phyloP scores from a whole-genome alignment of 108 stramenopile genomes.

The Seminavis robusta region DNA sequence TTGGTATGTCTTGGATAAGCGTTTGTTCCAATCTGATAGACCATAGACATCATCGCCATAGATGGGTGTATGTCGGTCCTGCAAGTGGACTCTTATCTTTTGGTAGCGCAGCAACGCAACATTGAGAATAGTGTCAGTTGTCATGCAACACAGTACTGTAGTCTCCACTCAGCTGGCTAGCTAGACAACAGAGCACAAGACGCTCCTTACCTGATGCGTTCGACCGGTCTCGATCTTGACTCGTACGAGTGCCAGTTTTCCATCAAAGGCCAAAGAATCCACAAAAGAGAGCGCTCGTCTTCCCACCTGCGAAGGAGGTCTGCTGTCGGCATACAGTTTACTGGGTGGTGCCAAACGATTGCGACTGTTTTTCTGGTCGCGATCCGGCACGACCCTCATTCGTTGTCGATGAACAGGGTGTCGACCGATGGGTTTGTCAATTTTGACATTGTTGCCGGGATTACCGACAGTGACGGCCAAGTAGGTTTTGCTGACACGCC shows the following conservation, averaged over 20 bases:
- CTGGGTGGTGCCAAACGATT: slow-evolving; percentile 31
- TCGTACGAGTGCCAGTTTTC: slow-evolving; percentile 83
- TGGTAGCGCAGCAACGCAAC: slow-evolving; percentile 12
- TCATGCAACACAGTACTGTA: too few species aligned
- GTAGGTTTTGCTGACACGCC: slow-evolving; percentile 86
- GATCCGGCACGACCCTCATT: slow-evolving; percentile 91
- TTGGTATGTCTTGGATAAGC: slow-evolving; percentile 59
- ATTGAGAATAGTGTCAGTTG: neutral
- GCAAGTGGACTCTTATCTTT: slow-evolving; percentile 85
- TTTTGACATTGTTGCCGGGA: slow-evolving; percentile 71
- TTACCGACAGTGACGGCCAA: slow-evolving; percentile 87
- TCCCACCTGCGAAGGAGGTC: slow-evolving; percentile 45
- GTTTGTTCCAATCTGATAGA: slow-evolving; percentile 86
- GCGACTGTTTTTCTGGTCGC: slow-evolving; percentile 32
- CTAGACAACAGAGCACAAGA: too few species aligned
- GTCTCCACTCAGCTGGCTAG: too few species aligned
- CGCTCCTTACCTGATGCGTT: slow-evolving; percentile 93
- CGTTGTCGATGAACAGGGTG: slow-evolving; percentile 89
- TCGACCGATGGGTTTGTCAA: slow-evolving; percentile 93
- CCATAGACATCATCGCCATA: slow-evolving; percentile 96
- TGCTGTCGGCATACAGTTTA: neutral
- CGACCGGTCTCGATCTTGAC: slow-evolving; percentile 93
- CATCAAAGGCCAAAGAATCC: slow-evolving; percentile 84
- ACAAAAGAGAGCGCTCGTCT: slow-evolving; percentile 79
- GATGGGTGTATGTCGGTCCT: slow-evolving; percentile 92